Base-by-base conservation (phyloP, 352 stramenopile species). In the Globisporangium canariense region DNA sequence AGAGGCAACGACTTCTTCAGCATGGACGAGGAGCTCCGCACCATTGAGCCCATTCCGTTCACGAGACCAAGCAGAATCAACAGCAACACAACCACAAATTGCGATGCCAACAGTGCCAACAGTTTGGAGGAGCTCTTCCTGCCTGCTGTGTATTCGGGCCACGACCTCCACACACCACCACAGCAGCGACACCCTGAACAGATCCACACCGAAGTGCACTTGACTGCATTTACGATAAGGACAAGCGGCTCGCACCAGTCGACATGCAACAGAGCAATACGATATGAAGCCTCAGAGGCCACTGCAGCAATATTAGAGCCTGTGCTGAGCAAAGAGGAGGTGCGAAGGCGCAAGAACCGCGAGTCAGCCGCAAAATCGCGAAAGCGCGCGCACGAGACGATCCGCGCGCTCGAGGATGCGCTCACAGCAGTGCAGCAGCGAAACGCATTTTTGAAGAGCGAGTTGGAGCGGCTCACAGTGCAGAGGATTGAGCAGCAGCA, bases 321-420 rank as follows among this genome's bases (percentile, higher is more conserved):
- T 4, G n/a, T 51, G n/a, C 6, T 55, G 20, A 65, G 13, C 18
- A 66, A 66, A 55, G 40, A 66, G 38, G 60, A 60, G 22, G 40
- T 14, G 40, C 66, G 61, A 50, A 62, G 63, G 46, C 54, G 46
- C 38, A 54, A 60, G 32, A 73, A 67, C 57, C 57, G 67, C 50
- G 62, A 63, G 46, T 69, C 67, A 28, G 67, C 67, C 5, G 67
- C 67, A 5, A 66, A 66, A 14, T 73, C 67, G 5, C 51, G 67
- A 11, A 53, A 62, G 57, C 62, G 62, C 46, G 58, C 62, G n/a
- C 62, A 66, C 14, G 67, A 69, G 22, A 50, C 34, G 38, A 67
- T 67, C 60, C 51, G 45, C 18, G 46, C 65, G 30, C 66, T 73
- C n/a, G 66, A 69, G 50, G 61, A 66, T 41, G 45, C 41, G 32